phyloP scores from a whole-genome alignment of 495 filamentous ascomycete genomes.

The Penicillium canariense region DNA sequence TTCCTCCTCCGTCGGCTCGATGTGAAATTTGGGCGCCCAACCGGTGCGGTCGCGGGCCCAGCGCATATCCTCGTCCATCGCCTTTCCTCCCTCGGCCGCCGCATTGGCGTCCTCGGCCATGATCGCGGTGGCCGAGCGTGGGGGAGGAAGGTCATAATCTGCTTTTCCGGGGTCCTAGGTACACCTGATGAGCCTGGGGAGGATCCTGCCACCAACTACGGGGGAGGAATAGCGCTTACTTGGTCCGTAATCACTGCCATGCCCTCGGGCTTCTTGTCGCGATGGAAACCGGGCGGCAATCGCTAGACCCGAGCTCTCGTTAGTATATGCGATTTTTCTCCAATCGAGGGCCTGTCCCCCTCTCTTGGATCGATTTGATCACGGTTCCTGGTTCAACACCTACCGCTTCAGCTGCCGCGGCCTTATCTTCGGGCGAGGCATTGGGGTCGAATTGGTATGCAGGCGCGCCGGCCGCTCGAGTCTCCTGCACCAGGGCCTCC shows the following conservation, averaged over 20 bases:
- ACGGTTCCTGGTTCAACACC: no score
- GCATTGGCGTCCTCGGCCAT: slow-evolving; percentile 43
- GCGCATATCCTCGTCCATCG: slow-evolving; percentile 56
- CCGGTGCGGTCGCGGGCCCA: slow-evolving; percentile 73
- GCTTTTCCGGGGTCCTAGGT: slow-evolving; percentile 62
- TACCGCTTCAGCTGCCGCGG: slow-evolving; percentile 74
- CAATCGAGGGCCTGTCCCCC: neutral
- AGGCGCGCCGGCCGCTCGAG: slow-evolving; percentile 67
- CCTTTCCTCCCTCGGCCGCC: slow-evolving; percentile 39
- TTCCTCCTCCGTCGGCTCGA: slow-evolving; percentile 47
- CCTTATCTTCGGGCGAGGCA: slow-evolving; percentile 81
- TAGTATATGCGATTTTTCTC: slow-evolving; percentile 7
- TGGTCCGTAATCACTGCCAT: slow-evolving; percentile 73
- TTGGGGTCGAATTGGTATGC: slow-evolving; percentile 87
- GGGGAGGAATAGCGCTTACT: slow-evolving; percentile 34
- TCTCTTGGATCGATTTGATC: neutral
- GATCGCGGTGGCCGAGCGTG: slow-evolving; percentile 65
- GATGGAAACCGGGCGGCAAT: slow-evolving; percentile 62
- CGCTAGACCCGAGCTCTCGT: slow-evolving; percentile 36
- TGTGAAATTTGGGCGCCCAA: slow-evolving; percentile 83
- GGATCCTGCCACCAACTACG: neutral
- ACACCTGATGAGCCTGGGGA: neutral
- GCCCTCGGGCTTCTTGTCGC: slow-evolving; percentile 61
- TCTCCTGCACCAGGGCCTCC: slow-evolving; percentile 68
- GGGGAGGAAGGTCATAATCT: slow-evolving; percentile 75